Percentiles rank a stretch among this genome's conserved stretches.
Evolutionary conservation across 768 basidiomycete genomes (phyloP).

Genomic region (Suillus subalutaceus): DNA sequence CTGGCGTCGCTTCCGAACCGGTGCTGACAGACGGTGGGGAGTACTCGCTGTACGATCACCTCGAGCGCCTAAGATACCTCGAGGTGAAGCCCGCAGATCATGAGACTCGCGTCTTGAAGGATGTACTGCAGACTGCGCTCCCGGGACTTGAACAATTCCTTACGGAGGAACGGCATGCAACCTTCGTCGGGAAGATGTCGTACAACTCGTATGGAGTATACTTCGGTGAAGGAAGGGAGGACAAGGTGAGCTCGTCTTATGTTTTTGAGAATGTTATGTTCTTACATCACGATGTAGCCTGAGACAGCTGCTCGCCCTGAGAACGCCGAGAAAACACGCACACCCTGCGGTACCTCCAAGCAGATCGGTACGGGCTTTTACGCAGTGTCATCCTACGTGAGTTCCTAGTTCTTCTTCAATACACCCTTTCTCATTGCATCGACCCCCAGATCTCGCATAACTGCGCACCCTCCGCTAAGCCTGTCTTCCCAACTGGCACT

Average conservation of each 20-base stretch:
- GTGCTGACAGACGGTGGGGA: slow-evolving; percentile 46
- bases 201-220: slow-evolving; percentile 81
- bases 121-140: slow-evolving; percentile 61
- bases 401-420: slow-evolving; percentile 21
- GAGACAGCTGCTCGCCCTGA: slow-evolving; percentile 58
- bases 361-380: slow-evolving; percentile 82
- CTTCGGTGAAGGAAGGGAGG: slow-evolving; percentile 64
- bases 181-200: slow-evolving; percentile 67
- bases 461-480: slow-evolving; percentile 67
- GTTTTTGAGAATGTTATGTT: not conserved
- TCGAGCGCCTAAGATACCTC: slow-evolving; percentile 73
- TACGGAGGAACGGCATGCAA: slow-evolving; percentile 61
- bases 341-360: slow-evolving; percentile 71
- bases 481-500: slow-evolving; percentile 67
- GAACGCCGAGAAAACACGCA: slow-evolving; percentile 73
- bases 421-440: not conserved
- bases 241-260: slow-evolving; percentile 53
- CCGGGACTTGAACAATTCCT: slow-evolving; percentile 76
- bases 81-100: slow-evolving; percentile 53
- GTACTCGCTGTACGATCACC: slow-evolving; percentile 73
- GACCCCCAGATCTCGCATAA: slow-evolving; percentile 62
- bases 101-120: slow-evolving; percentile 52
- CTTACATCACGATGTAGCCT: slow-evolving; percentile 44
- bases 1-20: slow-evolving; percentile 20
- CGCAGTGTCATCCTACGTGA: slow-evolving; percentile 72